phyloP scores from a whole-genome alignment of 495 filamentous ascomycete genomes.

The Hypoxylon cercidicola region DNA sequence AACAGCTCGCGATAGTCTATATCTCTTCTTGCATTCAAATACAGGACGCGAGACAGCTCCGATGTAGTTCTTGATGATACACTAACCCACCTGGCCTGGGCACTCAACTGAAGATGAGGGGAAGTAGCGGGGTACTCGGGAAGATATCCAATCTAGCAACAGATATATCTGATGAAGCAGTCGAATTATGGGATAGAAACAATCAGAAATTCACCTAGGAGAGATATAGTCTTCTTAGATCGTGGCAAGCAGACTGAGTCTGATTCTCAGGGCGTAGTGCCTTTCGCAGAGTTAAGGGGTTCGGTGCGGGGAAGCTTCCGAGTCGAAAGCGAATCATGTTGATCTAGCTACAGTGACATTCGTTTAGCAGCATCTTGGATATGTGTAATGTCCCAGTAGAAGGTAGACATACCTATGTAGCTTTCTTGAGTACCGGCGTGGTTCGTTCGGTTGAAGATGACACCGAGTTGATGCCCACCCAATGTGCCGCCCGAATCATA shows the following conservation, averaged over 20 bases:
- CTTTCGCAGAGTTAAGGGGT: conserved; percentile 4
- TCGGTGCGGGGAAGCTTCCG: conserved; percentile 30
- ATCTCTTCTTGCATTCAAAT: neutral
- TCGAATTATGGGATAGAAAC: neutral
- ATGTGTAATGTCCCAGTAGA: conserved; percentile 3
- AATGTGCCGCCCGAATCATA: neutral
- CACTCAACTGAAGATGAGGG: conserved; percentile 19
- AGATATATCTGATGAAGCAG: neutral
- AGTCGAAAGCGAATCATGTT: conserved; percentile 20
- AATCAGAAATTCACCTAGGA: neutral
- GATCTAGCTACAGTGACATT: conserved; percentile 23
- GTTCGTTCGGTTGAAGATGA: conserved; percentile 21
- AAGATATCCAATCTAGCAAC: conserved; percentile 19
- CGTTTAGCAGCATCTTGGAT: conserved; percentile 15
- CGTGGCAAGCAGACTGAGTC: neutral
- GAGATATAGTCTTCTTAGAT: neutral
- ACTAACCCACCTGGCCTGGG: no score
- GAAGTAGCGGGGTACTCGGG: conserved; percentile 22
- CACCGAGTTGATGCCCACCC: conserved; percentile 3
- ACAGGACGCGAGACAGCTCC: neutral
- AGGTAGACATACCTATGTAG: conserved; percentile 5
- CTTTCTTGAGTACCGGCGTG: neutral
- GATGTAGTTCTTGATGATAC: no score
- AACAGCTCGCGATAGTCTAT: no score
- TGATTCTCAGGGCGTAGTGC: neutral